Percentiles rank a stretch among this genome's conserved stretches.
phyloP scores from a whole-genome alignment of 768 basidiomycete species.

The Holtermannia corniformis region DNA sequence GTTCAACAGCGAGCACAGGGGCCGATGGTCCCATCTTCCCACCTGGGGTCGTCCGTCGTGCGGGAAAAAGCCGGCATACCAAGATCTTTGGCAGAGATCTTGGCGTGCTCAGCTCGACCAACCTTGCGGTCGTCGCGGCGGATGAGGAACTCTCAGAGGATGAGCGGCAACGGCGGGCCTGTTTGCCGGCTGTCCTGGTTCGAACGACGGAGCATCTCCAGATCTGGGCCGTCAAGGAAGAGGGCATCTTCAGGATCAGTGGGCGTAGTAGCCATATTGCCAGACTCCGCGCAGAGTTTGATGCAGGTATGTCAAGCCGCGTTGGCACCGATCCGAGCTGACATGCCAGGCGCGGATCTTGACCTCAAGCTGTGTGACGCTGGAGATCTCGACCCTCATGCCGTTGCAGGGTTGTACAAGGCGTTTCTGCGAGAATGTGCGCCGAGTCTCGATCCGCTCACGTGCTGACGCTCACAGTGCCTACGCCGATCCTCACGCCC shows the following conservation, averaged over 20 bases:
- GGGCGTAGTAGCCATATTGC: conserved; percentile 73
- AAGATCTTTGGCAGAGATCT: conserved; percentile 34
- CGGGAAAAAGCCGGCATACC: conserved; percentile 8
- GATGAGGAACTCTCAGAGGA: conserved; percentile 7
- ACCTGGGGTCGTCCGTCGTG: conserved; percentile 9
- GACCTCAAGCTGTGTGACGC: conserved; percentile 68
- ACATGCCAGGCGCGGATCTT: conserved; percentile 64
- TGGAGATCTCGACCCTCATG: conserved; percentile 85
- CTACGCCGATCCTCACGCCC: conserved; percentile 72
- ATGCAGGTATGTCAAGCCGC: conserved; percentile 50
- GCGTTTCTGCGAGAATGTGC: conserved; percentile 83
- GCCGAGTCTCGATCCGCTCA: too few relatives aligned
- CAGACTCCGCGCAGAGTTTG: conserved; percentile 68
- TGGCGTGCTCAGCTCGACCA: conserved; percentile 16
- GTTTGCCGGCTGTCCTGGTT: conserved; percentile 33
- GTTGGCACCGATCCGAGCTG: conserved; percentile 2
- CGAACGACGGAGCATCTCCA: conserved; percentile 35
- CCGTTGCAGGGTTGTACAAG: conserved; percentile 86
- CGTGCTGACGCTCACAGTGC: conserved; percentile 53
- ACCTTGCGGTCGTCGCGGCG: conserved; percentile 20
- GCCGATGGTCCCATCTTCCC: conserved; percentile 26
- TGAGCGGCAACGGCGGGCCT: conserved; percentile 17
- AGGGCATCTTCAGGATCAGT: conserved; percentile 54
- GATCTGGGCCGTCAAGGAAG: conserved; percentile 40
- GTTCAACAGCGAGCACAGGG: conserved; percentile 10